A percentile compares a stretch with the other conserved stretches of the same genome.
phyloP scores from a whole-genome alignment of 1,139 yeast genomes.

The Torulaspora pretoriensis region DNA sequence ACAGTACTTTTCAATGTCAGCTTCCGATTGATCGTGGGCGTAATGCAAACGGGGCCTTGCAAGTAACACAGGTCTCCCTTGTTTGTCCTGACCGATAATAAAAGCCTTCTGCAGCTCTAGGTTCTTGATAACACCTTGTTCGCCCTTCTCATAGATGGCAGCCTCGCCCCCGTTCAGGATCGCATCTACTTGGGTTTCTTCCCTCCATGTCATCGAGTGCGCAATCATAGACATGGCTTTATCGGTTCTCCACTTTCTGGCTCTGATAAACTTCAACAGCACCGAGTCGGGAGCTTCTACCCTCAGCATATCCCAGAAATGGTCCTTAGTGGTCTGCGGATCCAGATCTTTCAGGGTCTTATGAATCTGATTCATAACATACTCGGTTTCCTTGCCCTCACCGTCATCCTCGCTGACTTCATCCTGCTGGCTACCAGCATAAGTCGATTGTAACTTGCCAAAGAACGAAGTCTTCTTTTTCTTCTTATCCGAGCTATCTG shows the following conservation, averaged over 20 bases:
- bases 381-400: conserved; percentile 12
- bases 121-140: conserved; percentile 38
- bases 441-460: conserved; percentile 17
- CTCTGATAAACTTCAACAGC: conserved; percentile 61
- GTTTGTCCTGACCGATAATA: conserved; percentile 59
- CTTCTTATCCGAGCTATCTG: conserved; percentile 24
- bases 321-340: conserved; percentile 43
- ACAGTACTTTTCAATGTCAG: conserved; percentile 64
- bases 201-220: conserved; percentile 67
- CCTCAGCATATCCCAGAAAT: conserved; percentile 56
- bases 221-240: conserved; percentile 64
- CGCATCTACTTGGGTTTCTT: conserved; percentile 54
- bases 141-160: conserved; percentile 33
- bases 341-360: conserved; percentile 41
- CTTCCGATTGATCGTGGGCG: conserved; percentile 63
- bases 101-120: conserved; percentile 55
- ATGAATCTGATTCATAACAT: conserved; percentile 28
- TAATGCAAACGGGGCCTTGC: conserved; percentile 72
- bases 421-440: conserved; percentile 19
- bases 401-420: conserved; percentile 31
- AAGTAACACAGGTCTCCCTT: conserved; percentile 64
- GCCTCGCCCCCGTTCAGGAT: conserved; percentile 61
- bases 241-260: conserved; percentile 68
- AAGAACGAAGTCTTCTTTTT: conserved; percentile 23
- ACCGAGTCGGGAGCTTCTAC: conserved; percentile 70